phyloP scores from a whole-genome alignment of 2,329 filamentous ascomycete species.

The Cercospora citrullina region DNA sequence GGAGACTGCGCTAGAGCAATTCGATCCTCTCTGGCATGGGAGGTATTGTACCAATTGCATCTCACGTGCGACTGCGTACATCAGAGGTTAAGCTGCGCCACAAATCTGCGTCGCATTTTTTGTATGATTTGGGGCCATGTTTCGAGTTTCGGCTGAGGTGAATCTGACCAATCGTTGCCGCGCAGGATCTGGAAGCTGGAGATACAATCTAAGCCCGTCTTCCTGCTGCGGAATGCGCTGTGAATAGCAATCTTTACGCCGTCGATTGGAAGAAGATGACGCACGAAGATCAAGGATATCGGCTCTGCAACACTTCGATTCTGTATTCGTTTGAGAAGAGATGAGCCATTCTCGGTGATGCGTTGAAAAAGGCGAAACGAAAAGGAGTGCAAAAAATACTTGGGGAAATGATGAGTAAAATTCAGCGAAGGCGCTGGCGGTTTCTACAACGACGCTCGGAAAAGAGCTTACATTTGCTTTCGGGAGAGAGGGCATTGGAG shows the following conservation, averaged over 20 bases:
- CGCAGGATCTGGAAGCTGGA: neutral
- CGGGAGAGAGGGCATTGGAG: neutral
- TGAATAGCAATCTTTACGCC: neutral
- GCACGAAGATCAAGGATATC: neutral
- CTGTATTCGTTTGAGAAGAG: neutral
- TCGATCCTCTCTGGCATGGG: neutral
- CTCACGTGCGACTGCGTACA: neutral
- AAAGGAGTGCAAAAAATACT: neutral
- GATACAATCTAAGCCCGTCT: neutral
- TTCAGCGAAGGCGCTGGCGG: conserved; percentile 5
- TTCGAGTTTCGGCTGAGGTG: neutral
- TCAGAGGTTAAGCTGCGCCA: neutral
- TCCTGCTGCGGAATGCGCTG: neutral
- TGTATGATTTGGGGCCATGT: neutral
- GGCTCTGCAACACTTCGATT: neutral
- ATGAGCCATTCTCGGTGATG: neutral
- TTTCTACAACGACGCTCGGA: conserved; percentile 4
- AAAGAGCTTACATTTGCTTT: neutral
- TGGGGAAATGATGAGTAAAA: neutral
- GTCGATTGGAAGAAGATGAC: neutral
- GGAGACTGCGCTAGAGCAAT: neutral
- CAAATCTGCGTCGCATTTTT: neutral
- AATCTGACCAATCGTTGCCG: neutral
- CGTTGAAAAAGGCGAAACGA: neutral
- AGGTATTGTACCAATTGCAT: neutral